Evolutionary conservation across 495 filamentous ascomycete genomes (phyloP).

Genomic region (Penicillium herquei): DNA sequence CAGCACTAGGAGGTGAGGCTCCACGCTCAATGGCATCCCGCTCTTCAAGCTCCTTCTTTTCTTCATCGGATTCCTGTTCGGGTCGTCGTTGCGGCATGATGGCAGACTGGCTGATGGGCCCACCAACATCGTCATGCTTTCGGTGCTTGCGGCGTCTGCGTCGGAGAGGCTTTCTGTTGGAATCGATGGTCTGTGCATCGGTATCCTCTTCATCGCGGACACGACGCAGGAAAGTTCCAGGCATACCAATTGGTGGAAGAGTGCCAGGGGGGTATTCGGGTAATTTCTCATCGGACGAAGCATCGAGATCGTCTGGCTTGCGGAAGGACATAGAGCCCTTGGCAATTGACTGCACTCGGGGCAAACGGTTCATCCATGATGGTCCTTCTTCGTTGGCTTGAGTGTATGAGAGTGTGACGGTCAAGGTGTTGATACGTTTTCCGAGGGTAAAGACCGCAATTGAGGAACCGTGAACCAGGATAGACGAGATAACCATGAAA

Average conservation of each 20-base stretch:
- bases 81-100: conserved; percentile 70
- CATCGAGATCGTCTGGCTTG: conserved; percentile 54
- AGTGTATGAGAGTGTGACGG: conserved; percentile 94
- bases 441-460: conserved; percentile 98
- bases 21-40: conserved; percentile 33
- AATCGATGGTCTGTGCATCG: conserved; percentile 49
- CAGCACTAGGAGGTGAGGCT: conserved; percentile 29
- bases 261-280: conserved; percentile 73
- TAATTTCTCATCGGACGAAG: conserved; percentile 58
- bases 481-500: conserved; percentile 92
- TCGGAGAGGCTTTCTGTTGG: conserved; percentile 55
- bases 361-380: conserved; percentile 91
- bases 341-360: conserved; percentile 79
- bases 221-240: conserved; percentile 79
- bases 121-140: conserved; percentile 75
- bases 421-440: conserved; percentile 96
- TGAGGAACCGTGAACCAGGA: conserved; percentile 94
- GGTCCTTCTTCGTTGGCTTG: conserved; percentile 84
- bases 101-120: conserved; percentile 86
- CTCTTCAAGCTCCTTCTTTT: conserved; percentile 39
- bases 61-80: conserved; percentile 23
- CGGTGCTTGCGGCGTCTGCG: conserved; percentile 50
- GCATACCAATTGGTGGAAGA: conserved; percentile 71
- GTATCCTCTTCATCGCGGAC: conserved; percentile 71
- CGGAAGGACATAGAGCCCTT: conserved; percentile 79